Conservation (phyloP, 768 basidiomycete species). For the Podaxis sp. region DNA sequence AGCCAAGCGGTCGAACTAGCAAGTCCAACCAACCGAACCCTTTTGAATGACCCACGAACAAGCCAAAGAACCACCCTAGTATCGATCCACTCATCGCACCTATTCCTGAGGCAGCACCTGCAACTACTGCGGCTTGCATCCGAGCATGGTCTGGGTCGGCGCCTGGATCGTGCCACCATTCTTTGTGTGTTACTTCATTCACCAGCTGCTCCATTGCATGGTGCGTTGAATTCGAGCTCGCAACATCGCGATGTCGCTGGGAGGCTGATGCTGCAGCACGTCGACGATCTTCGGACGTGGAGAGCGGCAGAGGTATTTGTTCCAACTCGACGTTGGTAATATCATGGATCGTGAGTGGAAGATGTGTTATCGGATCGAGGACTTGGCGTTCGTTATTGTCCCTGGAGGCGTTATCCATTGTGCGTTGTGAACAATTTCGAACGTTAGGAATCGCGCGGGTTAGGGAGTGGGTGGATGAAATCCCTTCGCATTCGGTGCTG, state of each 20-base stretch:
- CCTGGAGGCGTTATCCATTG: not conserved
- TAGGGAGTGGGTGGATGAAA: not conserved
- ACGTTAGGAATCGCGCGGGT: not conserved
- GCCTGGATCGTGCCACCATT: slow-evolving; percentile 34
- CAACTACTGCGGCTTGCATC: slow-evolving; percentile 31
- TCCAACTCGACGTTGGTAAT: slow-evolving; percentile 34
- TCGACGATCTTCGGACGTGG: slow-evolving; percentile 18
- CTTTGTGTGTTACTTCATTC: slow-evolving; percentile 27
- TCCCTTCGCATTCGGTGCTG: not conserved
- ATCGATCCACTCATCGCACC: slow-evolving; percentile 25
- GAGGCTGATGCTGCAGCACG: not conserved
- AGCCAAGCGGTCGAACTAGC: slow-evolving; percentile 24
- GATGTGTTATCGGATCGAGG: slow-evolving; percentile 42
- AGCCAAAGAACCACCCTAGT: slow-evolving; percentile 24
- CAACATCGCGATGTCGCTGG: not conserved
- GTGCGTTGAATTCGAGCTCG: slow-evolving; percentile 25
- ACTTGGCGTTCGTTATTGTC: slow-evolving; percentile 30
- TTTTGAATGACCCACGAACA: slow-evolving; percentile 17
- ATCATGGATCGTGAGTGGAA: slow-evolving; percentile 36
- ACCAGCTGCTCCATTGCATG: slow-evolving; percentile 29
- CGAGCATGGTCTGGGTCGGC: slow-evolving; percentile 30
- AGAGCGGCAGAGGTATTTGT: slow-evolving; percentile 29
- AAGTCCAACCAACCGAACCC: slow-evolving; percentile 22
- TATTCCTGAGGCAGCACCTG: slow-evolving; percentile 28
- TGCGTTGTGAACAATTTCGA: not conserved